Conservation (phyloP, 2,329 filamentous ascomycete genomes). For the Ophiostoma quercus region DNA sequence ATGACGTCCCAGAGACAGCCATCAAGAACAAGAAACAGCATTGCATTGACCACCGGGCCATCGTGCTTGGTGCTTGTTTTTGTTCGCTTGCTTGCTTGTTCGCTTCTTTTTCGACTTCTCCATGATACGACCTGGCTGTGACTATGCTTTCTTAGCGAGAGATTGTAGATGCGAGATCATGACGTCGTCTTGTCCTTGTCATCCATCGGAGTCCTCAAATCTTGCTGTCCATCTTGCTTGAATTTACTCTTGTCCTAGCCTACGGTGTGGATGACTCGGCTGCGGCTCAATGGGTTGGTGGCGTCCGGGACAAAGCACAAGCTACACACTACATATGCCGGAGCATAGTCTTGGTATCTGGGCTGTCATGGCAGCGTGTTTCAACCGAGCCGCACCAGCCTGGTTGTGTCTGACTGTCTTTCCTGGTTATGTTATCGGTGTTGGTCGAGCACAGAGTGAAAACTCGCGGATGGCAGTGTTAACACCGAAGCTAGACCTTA, state of each 20-base stretch:
- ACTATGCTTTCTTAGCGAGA: background rate
- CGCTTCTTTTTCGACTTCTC: background rate
- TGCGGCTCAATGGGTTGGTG: slow-evolving; percentile 2
- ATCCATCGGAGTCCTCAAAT: background rate
- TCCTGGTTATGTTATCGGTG: background rate
- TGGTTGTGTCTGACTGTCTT: background rate
- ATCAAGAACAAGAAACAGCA: background rate
- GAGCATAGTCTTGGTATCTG: slow-evolving; percentile 3
- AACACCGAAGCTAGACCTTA: background rate
- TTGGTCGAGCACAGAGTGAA: background rate
- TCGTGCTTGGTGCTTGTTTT: background rate
- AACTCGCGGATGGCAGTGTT: background rate
- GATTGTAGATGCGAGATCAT: background rate
- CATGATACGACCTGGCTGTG: background rate
- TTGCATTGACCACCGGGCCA: background rate
- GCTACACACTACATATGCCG: background rate
- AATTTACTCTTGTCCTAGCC: background rate
- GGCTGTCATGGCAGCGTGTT: background rate
- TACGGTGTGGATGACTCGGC: background rate
- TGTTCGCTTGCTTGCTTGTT: background rate
- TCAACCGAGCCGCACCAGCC: background rate
- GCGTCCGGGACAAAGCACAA: background rate
- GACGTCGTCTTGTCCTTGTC: background rate
- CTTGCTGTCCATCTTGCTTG: background rate
- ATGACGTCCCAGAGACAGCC: background rate